phyloP scores from a whole-genome alignment of 441 rosid genomes.

The Pelargonium fulgidum region DNA sequence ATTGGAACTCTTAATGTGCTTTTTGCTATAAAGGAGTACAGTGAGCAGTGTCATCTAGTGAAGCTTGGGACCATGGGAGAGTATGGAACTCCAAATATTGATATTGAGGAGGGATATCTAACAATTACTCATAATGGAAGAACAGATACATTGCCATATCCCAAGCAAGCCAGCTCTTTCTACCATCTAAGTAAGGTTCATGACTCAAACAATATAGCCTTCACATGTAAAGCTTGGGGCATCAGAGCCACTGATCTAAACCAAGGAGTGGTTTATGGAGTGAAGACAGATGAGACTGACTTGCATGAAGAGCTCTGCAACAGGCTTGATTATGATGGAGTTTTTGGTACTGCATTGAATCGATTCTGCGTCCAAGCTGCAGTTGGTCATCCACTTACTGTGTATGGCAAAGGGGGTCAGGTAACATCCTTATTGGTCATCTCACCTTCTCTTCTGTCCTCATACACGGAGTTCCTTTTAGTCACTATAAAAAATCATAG shows the following conservation, averaged over 20 bases:
- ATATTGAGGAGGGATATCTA: conserved; percentile 92
- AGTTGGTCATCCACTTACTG: conserved; percentile 86
- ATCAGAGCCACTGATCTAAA: conserved; percentile 89
- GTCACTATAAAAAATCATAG: too few relatives aligned
- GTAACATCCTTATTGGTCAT: conserved; percentile 28
- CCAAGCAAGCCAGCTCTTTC: conserved; percentile 95
- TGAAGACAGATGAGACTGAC: conserved; percentile 78
- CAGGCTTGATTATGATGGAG: conserved; percentile 86
- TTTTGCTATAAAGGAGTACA: conserved; percentile 86
- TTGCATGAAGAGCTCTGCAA: conserved; percentile 75
- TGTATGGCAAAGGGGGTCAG: conserved; percentile 96
- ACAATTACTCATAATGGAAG: conserved; percentile 86
- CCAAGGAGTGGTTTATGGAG: conserved; percentile 95
- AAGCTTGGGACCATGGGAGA: conserved; percentile 98
- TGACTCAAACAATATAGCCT: conserved; percentile 88
- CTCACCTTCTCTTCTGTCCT: too few relatives aligned
- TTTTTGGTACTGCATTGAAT: conserved; percentile 86
- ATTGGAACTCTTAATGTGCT: conserved; percentile 89
- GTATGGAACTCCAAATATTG: conserved; percentile 93
- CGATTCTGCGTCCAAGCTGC: conserved; percentile 96
- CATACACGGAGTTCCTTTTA: too few relatives aligned
- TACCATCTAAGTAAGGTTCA: conserved; percentile 94
- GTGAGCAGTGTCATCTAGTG: conserved; percentile 80
- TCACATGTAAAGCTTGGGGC: conserved; percentile 98
- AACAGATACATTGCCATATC: conserved; percentile 85